Base-by-base conservation (phyloP, 257 asterid genomes). In the Plantago elongata region DNA sequence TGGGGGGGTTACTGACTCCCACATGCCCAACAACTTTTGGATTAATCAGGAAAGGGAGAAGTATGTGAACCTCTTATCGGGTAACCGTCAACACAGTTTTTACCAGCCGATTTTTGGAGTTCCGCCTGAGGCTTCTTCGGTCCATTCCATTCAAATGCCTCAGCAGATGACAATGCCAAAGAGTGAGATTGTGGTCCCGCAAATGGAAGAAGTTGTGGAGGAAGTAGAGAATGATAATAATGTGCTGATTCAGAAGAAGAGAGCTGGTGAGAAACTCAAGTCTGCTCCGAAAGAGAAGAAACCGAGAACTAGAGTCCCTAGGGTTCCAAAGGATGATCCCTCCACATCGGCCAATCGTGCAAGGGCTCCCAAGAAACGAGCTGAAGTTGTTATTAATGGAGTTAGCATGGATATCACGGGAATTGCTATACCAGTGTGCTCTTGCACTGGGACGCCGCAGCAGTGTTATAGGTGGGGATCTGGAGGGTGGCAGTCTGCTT, bases 401-500 rank as follows among this genome's bases (percentile, higher is more conserved):
- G 71, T 72, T 18, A 73, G 60, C 63, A 78, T 89, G 94, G 97
- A 89, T 59, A 77, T 87, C 60, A 84, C 97, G 0, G 86, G 75
- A 61, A 76, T 89, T 54, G 86, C 95, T 11, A 76, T 81, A 13
- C 97, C 97, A 0, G 71, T 86, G 66, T 89, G 97, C 76, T 84
- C 97, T 11, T 89, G 95, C 77, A 89, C 97, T 9, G 95, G 95
- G 29, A 57, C 81, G 43, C 80, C 91, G 30, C 97, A 87, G 42
- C 88, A 86, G 70, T 89, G 95, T 57, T 89, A 89, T 62, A 78
- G 94, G 79, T 89, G 97, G 97, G 97, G 97, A 52, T 80, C 88
- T 22, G 97, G 95, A 74, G 97, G 97, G 42, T 89, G 97, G 97
- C 95, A 89, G 63, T 89, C 97, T 0, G 95, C 95, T 34, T 89